phyloP scores from a whole-genome alignment of 768 basidiomycete species.

The Rhizopogon vulgaris region DNA sequence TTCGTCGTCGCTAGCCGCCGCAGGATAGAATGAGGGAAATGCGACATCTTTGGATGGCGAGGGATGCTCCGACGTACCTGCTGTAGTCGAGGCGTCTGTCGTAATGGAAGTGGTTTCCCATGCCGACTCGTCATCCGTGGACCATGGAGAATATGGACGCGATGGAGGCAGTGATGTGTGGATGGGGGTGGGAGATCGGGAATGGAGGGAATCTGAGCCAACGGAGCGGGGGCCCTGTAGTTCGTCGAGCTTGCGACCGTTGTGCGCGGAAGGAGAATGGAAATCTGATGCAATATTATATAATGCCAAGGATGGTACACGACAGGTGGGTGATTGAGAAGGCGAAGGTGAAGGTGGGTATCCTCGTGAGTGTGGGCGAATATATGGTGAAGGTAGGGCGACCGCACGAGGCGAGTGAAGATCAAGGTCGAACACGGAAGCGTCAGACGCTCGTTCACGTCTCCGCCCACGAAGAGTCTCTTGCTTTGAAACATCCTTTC shows the following conservation, averaged over 20 bases:
- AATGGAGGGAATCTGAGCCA: constrained; percentile 13
- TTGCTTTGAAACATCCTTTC: constrained; percentile 41
- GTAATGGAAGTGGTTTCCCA: constrained; percentile 69
- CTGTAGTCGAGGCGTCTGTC: constrained; percentile 56
- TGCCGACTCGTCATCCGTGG: constrained; percentile 70
- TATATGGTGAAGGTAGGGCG: constrained; percentile 30
- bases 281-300: constrained; percentile 13
- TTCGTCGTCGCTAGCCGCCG: constrained; percentile 13
- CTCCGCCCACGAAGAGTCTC: constrained; percentile 54
- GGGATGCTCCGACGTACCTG: constrained; percentile 31
- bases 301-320: constrained; percentile 25
- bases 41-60: constrained; percentile 22
- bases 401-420: constrained; percentile 20
- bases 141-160: constrained; percentile 51
- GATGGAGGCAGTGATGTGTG: constrained; percentile 20
- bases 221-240: neutral
- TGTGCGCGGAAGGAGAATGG: neutral
- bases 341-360: constrained; percentile 54
- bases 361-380: constrained; percentile 37
- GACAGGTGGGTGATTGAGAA: constrained; percentile 33
- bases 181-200: constrained; percentile 35
- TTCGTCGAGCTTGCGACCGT: neutral
- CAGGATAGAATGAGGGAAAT: constrained; percentile 9
- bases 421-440: constrained; percentile 27
- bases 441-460: constrained; percentile 48